A percentile compares a stretch with the other conserved stretches of the same genome.
These are phyloP conservation scores for Xylariaceae sp. DNA, from an alignment of 2,329 filamentous ascomycete species.

Conservation along the genomic window DNA sequence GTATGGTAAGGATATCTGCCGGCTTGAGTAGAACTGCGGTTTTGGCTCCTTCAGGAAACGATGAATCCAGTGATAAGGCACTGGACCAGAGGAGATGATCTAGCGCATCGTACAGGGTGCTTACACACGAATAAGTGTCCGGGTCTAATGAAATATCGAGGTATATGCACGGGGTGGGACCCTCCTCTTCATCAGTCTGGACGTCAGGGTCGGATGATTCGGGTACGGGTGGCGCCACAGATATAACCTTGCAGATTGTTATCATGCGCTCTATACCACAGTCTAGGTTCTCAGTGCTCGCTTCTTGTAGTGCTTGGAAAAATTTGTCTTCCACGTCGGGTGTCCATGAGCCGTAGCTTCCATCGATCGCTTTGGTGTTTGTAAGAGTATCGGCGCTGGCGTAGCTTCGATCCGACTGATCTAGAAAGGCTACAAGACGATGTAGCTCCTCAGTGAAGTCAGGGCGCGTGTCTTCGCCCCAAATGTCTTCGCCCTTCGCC, in stretches of 20 bases:
- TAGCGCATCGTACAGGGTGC: conserved; percentile 43
- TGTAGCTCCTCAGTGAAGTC: conserved; percentile 51
- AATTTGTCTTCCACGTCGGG: conserved; percentile 43
- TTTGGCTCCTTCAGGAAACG: conserved; percentile 33
- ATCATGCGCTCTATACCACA: conserved; percentile 23
- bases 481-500: conserved; percentile 29
- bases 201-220: conserved; percentile 21
- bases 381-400: conserved; percentile 48
- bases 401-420: conserved; percentile 54
- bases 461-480: conserved; percentile 31
- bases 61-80: conserved; percentile 34
- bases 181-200: conserved; percentile 26
- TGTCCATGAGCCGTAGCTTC: conserved; percentile 33
- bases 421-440: conserved; percentile 58
- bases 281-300: conserved; percentile 14
- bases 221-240: conserved; percentile 9
- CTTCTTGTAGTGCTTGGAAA: conserved; percentile 25
- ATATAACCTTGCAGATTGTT: conserved; percentile 22
- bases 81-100: conserved; percentile 46
- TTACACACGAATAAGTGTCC: conserved; percentile 36
- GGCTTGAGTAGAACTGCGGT: conserved; percentile 42
- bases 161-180: conserved; percentile 33
- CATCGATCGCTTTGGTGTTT: conserved; percentile 33
- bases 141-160: conserved; percentile 37
- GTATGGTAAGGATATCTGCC: conserved; percentile 47